Evolutionary conservation across 2,329 filamentous ascomycete genomes (phyloP).

Genomic region (Westerdykella aurantiaca): DNA sequence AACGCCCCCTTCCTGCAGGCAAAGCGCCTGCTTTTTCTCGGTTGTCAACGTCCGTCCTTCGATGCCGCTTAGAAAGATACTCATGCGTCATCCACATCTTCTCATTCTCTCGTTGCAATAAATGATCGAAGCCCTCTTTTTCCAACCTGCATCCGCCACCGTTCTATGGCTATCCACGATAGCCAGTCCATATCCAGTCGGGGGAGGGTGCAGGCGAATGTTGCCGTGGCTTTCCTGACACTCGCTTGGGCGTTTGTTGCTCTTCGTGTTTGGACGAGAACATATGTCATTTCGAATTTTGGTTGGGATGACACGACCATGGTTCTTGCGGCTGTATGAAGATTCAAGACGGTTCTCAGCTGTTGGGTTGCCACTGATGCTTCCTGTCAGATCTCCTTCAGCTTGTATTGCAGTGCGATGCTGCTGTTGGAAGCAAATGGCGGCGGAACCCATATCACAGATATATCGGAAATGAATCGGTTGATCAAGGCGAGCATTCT

Average conservation of each 20-base stretch:
- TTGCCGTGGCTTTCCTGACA: slow-evolving; percentile 33
- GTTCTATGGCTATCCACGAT: slow-evolving; percentile 18
- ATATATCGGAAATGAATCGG: slow-evolving; percentile 13
- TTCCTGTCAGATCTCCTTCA: slow-evolving; percentile 26
- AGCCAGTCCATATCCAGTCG: slow-evolving; percentile 12
- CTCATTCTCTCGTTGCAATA: too few species aligned
- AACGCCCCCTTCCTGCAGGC: background rate
- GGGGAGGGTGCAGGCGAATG: slow-evolving; percentile 16
- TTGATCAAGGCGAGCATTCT: slow-evolving; percentile 23
- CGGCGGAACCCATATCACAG: slow-evolving; percentile 28
- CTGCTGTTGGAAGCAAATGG: slow-evolving; percentile 27
- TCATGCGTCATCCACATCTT: too few species aligned
- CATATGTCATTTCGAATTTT: slow-evolving; percentile 35
- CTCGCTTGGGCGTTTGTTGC: slow-evolving; percentile 36
- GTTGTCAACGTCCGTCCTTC: too few species aligned
- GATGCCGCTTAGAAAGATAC: too few species aligned
- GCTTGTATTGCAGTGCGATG: slow-evolving; percentile 25
- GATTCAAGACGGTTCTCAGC: background rate
- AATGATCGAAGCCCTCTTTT: too few species aligned
- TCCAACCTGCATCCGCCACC: background rate
- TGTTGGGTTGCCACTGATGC: background rate
- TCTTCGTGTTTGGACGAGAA: slow-evolving; percentile 39
- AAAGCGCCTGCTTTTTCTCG: background rate
- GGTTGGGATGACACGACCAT: slow-evolving; percentile 43
- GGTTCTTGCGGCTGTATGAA: slow-evolving; percentile 35